These are phyloP conservation scores for Euphorbia schlechtendalii DNA, from an alignment of 441 rosid genomes.

Conservation along the genomic window DNA sequence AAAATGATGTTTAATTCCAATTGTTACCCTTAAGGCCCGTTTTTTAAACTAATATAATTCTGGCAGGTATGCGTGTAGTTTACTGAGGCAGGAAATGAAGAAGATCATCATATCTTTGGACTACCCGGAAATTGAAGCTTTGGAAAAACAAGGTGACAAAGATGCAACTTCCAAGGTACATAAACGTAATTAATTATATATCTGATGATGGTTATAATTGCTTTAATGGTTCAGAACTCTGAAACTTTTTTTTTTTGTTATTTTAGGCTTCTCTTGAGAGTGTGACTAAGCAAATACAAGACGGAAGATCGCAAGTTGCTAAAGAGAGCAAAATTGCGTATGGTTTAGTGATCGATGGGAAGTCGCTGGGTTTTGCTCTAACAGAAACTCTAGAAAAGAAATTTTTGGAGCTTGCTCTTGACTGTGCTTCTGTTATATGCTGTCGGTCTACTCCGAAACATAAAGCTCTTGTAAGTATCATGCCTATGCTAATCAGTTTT, in stretches of 20 bases:
- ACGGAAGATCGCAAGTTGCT: constrained; percentile 30
- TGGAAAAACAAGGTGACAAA: constrained; percentile 67
- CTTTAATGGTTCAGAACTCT: constrained; percentile 15
- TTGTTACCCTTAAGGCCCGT: not conserved
- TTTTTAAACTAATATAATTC: constrained; percentile 11
- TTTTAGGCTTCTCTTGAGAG: constrained; percentile 52
- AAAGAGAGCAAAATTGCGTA: constrained; percentile 30
- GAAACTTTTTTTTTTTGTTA: constrained; percentile 7
- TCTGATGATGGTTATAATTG: not conserved
- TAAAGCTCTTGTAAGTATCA: constrained; percentile 74
- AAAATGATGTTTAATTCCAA: no score
- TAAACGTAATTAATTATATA: constrained; percentile 18
- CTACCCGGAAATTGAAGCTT: constrained; percentile 43
- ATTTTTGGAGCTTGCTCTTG: constrained; percentile 63
- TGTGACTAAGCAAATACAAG: constrained; percentile 38
- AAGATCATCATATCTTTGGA: constrained; percentile 60
- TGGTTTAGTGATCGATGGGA: constrained; percentile 83
- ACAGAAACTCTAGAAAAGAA: constrained; percentile 36
- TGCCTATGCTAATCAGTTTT: not conserved
- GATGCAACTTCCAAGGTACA: constrained; percentile 44
- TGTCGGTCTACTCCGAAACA: constrained; percentile 97
- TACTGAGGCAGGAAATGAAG: constrained; percentile 72
- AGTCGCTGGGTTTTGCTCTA: constrained; percentile 67
- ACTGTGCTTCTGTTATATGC: constrained; percentile 81
- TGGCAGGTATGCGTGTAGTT: constrained; percentile 76